Percentiles rank a stretch among this genome's conserved stretches.
These are phyloP conservation scores for Pestalotiopsis sp. DNA, from an alignment of 2,329 filamentous ascomycete genomes.

Conservation along the genomic window DNA sequence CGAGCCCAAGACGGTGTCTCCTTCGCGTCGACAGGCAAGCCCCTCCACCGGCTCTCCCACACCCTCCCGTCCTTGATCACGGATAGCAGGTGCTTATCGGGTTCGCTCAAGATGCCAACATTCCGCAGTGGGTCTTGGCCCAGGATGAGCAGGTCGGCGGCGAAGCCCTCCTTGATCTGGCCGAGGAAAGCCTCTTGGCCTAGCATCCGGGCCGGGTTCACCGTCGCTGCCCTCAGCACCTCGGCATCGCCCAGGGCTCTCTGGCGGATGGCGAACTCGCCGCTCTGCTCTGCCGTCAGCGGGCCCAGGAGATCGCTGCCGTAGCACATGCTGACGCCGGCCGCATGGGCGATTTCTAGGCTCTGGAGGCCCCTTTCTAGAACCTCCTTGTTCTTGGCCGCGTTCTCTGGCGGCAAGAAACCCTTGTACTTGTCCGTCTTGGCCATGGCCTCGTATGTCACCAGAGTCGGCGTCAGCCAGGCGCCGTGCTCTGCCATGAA, in stretches of 20 bases:
- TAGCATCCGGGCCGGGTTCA: conserved; percentile 55
- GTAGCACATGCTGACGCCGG: conserved; percentile 15
- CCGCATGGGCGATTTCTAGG: neutral
- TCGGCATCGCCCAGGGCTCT: conserved; percentile 24
- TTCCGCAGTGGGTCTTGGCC: conserved; percentile 58
- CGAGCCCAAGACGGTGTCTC: neutral
- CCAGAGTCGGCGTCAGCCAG: conserved; percentile 52
- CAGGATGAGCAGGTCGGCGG: conserved; percentile 57
- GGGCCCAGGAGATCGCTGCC: conserved; percentile 33
- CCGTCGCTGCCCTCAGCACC: conserved; percentile 35
- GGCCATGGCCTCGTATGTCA: conserved; percentile 51
- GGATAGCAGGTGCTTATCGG: conserved; percentile 49
- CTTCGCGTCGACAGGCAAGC: conserved; percentile 4
- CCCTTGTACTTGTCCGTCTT: conserved; percentile 35
- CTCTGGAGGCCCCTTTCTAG: neutral
- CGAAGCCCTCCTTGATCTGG: conserved; percentile 51
- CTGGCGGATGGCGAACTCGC: conserved; percentile 34
- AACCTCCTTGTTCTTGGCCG: conserved; percentile 16
- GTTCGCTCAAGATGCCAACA: conserved; percentile 51
- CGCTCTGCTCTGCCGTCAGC: conserved; percentile 32
- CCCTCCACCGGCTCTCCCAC: conserved; percentile 19
- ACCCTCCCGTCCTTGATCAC: conserved; percentile 60
- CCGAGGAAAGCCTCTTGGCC: conserved; percentile 49
- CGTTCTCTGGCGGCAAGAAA: conserved; percentile 40
- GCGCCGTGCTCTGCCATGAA: conserved; percentile 48